These are phyloP conservation scores for Pisolithus marmoratus DNA, from an alignment of 768 basidiomycete species.

Conservation along the genomic window DNA sequence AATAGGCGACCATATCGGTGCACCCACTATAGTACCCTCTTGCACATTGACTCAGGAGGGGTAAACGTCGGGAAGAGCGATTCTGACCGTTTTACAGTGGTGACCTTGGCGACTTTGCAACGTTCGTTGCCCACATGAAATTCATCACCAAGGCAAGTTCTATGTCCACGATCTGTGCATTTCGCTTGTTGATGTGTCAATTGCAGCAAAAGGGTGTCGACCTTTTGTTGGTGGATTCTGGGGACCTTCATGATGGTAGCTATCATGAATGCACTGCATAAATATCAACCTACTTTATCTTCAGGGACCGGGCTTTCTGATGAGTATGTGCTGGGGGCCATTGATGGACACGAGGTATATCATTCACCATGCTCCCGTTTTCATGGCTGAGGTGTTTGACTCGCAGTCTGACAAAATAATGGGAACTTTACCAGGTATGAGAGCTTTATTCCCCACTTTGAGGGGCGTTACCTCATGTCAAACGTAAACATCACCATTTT, in stretches of 20 bases:
- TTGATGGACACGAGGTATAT: conserved; percentile 69
- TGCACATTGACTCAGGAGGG: background rate
- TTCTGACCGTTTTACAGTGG: conserved; percentile 30
- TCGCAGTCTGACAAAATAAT: conserved; percentile 63
- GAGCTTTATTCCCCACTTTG: conserved; percentile 60
- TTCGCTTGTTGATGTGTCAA: background rate
- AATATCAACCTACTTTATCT: conserved; percentile 1
- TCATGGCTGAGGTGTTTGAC: background rate
- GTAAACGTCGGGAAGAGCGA: background rate
- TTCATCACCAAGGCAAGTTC: conserved; percentile 50
- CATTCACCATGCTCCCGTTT: background rate
- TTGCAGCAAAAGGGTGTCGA: conserved; percentile 65
- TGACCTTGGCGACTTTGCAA: conserved; percentile 77
- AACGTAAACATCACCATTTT: conserved; percentile 80
- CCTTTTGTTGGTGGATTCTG: conserved; percentile 78
- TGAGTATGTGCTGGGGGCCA: conserved; percentile 61
- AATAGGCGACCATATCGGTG: background rate
- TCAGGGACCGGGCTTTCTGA: conserved; percentile 73
- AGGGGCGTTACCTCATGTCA: conserved; percentile 73
- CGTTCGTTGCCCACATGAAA: conserved; percentile 82
- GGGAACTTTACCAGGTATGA: conserved; percentile 45
- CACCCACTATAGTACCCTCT: too few species aligned
- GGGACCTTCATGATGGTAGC: conserved; percentile 66
- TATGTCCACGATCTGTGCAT: too few species aligned
- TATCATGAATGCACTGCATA: background rate